Evolutionary conservation across 192 early-diverging fungal species (phyloP).

Genomic region (Ambispora gerdemannii): DNA sequence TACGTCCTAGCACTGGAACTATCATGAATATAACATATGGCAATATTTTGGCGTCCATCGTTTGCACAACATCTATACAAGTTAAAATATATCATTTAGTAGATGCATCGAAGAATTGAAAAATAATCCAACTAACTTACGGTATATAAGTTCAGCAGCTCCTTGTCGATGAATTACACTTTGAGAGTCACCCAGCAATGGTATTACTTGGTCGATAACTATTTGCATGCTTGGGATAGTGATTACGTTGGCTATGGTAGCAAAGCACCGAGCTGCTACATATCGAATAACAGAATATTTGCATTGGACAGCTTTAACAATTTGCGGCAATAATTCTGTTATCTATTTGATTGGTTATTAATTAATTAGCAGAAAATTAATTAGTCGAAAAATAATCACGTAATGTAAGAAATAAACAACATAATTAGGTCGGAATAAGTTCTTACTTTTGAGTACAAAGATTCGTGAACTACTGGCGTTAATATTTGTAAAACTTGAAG

Average conservation of each 20-base stretch:
- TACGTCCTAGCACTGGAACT: constrained; percentile 91
- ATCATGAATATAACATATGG: constrained; percentile 98
- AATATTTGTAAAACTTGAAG: constrained; percentile 71
- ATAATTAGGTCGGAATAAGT: background rate
- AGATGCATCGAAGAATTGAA: too few relatives aligned
- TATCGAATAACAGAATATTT: constrained; percentile 72
- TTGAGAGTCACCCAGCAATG: constrained; percentile 70
- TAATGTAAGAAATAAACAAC: background rate
- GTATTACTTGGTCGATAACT: constrained; percentile 75
- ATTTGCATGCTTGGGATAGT: constrained; percentile 73
- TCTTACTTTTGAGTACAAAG: constrained; percentile 39
- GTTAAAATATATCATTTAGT: too few relatives aligned
- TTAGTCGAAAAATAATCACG: background rate
- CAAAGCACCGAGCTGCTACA: constrained; percentile 74
- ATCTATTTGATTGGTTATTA: constrained; percentile 45
- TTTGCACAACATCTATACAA: constrained; percentile 74
- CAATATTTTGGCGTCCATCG: constrained; percentile 75
- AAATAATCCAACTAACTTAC: constrained; percentile 3
- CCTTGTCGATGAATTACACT: constrained; percentile 77
- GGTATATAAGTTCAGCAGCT: constrained; percentile 66
- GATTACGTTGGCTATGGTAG: constrained; percentile 64
- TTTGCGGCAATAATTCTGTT: constrained; percentile 58
- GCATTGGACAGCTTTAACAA: constrained; percentile 62
- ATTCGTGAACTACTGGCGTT: constrained; percentile 56
- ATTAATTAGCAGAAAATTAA: background rate